These are phyloP conservation scores for Fusarium sp. DNA, from an alignment of 2,329 filamentous ascomycete genomes.

Conservation along the genomic window DNA sequence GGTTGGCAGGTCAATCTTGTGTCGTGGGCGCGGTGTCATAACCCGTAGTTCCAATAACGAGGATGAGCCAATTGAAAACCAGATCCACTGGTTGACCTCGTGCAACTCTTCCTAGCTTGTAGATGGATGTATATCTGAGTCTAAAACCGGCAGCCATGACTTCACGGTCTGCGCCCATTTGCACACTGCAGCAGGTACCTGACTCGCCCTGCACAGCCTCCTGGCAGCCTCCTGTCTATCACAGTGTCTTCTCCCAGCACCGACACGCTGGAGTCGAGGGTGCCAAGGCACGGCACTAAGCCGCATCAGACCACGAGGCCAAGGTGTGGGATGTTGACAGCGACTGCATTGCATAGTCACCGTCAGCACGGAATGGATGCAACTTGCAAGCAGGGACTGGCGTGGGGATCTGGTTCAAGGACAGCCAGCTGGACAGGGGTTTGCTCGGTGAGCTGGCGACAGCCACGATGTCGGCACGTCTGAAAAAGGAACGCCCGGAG, in stretches of 20 bases:
- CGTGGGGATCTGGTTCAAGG: conserved; percentile 11
- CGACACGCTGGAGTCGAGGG: conserved; percentile 18
- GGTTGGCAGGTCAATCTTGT: conserved; percentile 14
- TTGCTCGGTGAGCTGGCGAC: conserved; percentile 8
- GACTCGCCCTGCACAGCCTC: conserved; percentile 26
- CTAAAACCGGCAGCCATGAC: neutral
- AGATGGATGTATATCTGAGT: conserved; percentile 11
- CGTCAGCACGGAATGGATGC: conserved; percentile 2
- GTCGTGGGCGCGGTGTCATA: neutral
- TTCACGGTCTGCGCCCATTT: conserved; percentile 8
- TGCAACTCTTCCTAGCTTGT: conserved; percentile 5
- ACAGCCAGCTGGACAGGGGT: conserved; percentile 29
- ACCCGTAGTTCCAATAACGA: neutral
- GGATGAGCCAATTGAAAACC: neutral
- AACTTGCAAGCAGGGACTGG: conserved; percentile 9
- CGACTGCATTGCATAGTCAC: neutral
- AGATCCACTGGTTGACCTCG: neutral
- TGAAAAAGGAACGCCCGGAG: conserved; percentile 7
- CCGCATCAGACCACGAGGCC: conserved; percentile 3
- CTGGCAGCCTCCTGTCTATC: neutral
- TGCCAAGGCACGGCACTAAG: conserved; percentile 8
- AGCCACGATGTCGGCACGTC: conserved; percentile 14
- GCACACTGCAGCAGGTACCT: conserved; percentile 13
- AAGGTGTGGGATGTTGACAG: neutral
- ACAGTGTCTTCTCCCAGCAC: conserved; percentile 23